Evolutionary conservation across 78 protist genomes (phyloP).

Genomic region (Dictyostelium intermedium): DNA sequence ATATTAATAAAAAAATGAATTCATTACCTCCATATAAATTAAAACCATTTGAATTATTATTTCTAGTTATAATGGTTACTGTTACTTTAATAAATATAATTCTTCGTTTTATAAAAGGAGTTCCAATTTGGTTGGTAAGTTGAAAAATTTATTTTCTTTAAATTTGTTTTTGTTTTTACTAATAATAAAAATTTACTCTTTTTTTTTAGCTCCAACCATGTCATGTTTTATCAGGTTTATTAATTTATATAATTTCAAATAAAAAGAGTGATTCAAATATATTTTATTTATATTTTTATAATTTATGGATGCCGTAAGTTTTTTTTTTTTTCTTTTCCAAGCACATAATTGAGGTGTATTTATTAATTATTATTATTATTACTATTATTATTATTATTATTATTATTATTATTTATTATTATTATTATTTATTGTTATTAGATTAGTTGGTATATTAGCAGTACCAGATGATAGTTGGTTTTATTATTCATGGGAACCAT

Average conservation of each 20-base stretch:
- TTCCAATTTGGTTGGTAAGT: constrained; percentile 72
- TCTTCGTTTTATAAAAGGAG: constrained; percentile 40
- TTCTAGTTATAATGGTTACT: not conserved
- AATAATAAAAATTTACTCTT: no score
- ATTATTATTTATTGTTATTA: not conserved
- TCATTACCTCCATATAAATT: not conserved
- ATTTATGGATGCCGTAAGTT: constrained; percentile 81
- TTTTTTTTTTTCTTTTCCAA: not conserved
- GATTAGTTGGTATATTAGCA: constrained; percentile 56
- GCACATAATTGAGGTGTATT: no score
- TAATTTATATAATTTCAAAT: constrained; percentile 36
- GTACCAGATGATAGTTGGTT: constrained; percentile 62
- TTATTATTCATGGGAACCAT: constrained; percentile 33
- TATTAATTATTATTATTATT: not conserved
- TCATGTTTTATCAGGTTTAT: constrained; percentile 42
- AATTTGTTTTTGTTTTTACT: not conserved
- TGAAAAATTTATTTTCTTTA: no score
- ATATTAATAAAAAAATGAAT: not conserved
- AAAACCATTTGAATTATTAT: not conserved
- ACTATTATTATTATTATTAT: not conserved
- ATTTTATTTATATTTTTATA: constrained; percentile 50
- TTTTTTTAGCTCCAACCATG: constrained; percentile 53
- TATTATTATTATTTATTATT: not conserved
- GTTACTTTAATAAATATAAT: constrained; percentile 1
- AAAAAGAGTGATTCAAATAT: not conserved